These are phyloP conservation scores for Solanum phureja DNA, from an alignment of 257 asterid species.

Conservation along the genomic window DNA sequence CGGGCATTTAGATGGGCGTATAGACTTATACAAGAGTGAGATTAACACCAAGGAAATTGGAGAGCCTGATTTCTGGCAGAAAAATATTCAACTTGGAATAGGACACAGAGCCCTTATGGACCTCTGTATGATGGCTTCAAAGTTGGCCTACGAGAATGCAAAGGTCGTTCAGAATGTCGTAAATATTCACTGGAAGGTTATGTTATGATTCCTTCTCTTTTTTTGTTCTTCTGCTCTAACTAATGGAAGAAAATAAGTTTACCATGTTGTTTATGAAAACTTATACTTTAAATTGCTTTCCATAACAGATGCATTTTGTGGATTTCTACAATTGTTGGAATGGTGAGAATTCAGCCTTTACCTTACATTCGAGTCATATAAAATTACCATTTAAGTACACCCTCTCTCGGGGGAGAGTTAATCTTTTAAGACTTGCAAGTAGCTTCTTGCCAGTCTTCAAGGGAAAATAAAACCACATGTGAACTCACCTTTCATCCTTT, in stretches of 20 bases:
- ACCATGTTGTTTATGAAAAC: not conserved
- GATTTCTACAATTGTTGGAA: conserved; percentile 95
- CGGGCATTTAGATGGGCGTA: conserved; percentile 80
- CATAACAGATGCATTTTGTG: conserved; percentile 78
- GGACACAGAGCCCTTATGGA: conserved; percentile 63
- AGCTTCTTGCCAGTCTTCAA: not conserved
- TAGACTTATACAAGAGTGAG: conserved; percentile 36
- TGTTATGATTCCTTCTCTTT: not conserved
- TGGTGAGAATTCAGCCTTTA: conserved; percentile 30
- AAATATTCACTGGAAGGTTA: conserved; percentile 74
- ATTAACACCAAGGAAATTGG: conserved; percentile 5
- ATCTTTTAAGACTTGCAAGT: not conserved
- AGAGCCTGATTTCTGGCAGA: conserved; percentile 13
- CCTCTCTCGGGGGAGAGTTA: not conserved
- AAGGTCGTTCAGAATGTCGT: conserved; percentile 63
- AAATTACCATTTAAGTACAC: not conserved
- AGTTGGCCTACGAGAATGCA: conserved; percentile 79
- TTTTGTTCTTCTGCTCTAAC: not conserved
- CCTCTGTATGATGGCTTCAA: conserved; percentile 80
- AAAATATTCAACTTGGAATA: conserved; percentile 18
- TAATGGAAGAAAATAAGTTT: not conserved
- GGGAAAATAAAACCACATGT: not conserved
- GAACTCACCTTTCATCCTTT: too few species aligned
- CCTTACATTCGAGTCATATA: not conserved
- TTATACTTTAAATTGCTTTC: not conserved